Base-by-base conservation (phyloP, 495 filamentous ascomycete genomes). In the Xylaria venustula region DNA sequence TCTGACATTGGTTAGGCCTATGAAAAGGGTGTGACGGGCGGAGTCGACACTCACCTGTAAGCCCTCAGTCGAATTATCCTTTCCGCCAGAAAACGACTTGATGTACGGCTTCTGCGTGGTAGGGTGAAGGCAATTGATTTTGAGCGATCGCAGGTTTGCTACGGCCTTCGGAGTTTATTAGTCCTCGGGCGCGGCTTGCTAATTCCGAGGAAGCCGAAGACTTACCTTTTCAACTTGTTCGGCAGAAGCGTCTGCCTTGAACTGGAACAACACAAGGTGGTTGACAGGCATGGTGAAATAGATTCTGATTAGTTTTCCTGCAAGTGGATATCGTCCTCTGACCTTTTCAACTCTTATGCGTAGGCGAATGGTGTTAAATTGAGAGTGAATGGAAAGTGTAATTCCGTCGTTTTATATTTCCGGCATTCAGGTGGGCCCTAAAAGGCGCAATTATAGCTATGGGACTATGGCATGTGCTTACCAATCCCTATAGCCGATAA, bases 61-160 rank as follows among this genome's bases (percentile, higher is more conserved):
- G 3, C 83, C 87, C 70, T 91, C 88, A 0, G 73, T 71, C 1
- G 85, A 89, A 66, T 86, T 88, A 62, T 91, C 83, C 52, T 67
- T 71, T 0, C 89, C 88, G 2, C 85, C 88, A 0, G 77, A 81
- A 3, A 78, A 65, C 0, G 82, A 75, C 45, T 77, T 76, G 63
- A 92, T 84, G 66, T 90, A 91, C 0, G 79, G 80, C 26, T 75
- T 69, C 19, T 81, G 63, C 7, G 74, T 74, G 1, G 66, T 74
- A 5, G 82, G 79, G 52, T 83, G 80, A 0, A 82, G 22, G 71
- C 83, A 86, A 7, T 72, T 71, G 14, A 73, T 60, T 34, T 77
- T 75, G 25, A 83, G 57, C 0, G 67, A 66, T 4, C 79, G 61
- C 59, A 70, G 67, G 2, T 67, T 63, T 9, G 32, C 52, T 37